phyloP scores from a whole-genome alignment of 2,329 filamentous ascomycete genomes.

The Metarhizium sp. region DNA sequence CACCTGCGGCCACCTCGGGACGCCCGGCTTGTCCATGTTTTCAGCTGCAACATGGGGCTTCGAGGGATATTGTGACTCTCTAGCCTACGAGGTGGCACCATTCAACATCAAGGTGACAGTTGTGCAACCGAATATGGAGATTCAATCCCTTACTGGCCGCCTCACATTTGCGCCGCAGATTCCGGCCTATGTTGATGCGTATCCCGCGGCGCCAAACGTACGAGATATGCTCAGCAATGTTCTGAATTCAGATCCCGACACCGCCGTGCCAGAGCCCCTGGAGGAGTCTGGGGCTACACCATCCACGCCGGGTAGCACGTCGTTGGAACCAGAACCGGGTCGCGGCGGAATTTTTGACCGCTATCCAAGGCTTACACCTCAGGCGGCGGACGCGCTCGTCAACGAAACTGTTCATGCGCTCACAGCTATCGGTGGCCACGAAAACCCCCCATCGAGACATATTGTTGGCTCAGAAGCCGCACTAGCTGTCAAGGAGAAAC shows the following conservation, averaged over 20 bases:
- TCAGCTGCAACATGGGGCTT: constrained; percentile 90
- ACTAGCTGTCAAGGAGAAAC: constrained; percentile 82
- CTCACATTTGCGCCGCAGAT: constrained; percentile 77
- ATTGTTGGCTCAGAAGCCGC: constrained; percentile 90
- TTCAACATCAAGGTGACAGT: constrained; percentile 97
- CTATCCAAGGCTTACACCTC: constrained; percentile 63
- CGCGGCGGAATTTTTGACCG: constrained; percentile 47
- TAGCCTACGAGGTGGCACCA: constrained; percentile 92
- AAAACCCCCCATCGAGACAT: constrained; percentile 88
- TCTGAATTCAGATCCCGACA: constrained; percentile 65
- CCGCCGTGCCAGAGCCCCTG: constrained; percentile 30
- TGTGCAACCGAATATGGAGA: constrained; percentile 91
- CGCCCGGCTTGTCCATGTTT: constrained; percentile 82
- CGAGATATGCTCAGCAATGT: constrained; percentile 76
- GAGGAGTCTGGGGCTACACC: constrained; percentile 20
- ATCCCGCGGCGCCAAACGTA: constrained; percentile 61
- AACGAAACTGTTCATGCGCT: constrained; percentile 87
- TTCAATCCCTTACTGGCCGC: constrained; percentile 76
- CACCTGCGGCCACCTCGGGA: constrained; percentile 86
- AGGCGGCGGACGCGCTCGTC: constrained; percentile 64
- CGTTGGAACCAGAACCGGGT: constrained; percentile 23
- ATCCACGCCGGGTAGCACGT: constrained; percentile 20
- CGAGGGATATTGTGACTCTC: constrained; percentile 89
- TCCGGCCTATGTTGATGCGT: constrained; percentile 33
- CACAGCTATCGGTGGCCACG: constrained; percentile 85